phyloP scores from a whole-genome alignment of 2,329 filamentous ascomycete species.

The Ophiostoma triangulosporum region DNA sequence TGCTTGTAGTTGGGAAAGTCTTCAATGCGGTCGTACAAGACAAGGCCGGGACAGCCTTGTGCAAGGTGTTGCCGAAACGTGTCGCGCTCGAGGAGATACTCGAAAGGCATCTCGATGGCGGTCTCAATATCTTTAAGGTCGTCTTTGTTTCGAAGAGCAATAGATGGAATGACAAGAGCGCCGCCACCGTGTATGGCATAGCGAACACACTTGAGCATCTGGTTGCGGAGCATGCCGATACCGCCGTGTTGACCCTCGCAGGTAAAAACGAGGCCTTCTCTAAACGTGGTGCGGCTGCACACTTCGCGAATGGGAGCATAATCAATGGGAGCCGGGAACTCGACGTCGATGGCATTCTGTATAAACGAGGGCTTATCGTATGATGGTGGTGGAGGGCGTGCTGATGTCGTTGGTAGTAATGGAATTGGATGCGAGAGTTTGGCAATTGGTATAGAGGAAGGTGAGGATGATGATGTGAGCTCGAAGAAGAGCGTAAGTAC shows the following conservation, averaged over 20 bases:
- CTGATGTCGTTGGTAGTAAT: neutral
- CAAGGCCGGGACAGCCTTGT: conserved; percentile 19
- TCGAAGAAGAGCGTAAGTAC: conserved; percentile 2
- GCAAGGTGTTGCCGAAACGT: conserved; percentile 17
- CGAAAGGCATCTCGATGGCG: conserved; percentile 17
- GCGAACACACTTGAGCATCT: conserved; percentile 27
- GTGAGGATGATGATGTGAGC: neutral
- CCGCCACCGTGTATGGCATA: conserved; percentile 26
- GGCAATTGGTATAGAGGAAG: neutral
- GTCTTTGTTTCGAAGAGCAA: conserved; percentile 21
- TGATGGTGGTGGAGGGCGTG: neutral
- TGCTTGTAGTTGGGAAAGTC: conserved; percentile 19
- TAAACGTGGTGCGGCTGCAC: conserved; percentile 21
- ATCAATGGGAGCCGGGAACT: conserved; percentile 23
- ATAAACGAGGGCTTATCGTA: conserved; percentile 13
- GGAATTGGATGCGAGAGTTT: neutral
- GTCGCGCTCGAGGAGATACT: conserved; percentile 19
- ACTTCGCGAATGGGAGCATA: conserved; percentile 21
- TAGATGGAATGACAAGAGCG: conserved; percentile 24
- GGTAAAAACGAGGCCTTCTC: conserved; percentile 23
- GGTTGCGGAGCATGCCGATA: conserved; percentile 27
- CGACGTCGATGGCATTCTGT: conserved; percentile 18
- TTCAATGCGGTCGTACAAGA: conserved; percentile 17
- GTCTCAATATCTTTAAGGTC: conserved; percentile 22
- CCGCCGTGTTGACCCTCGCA: conserved; percentile 27